A percentile compares a stretch with the other conserved stretches of the same genome.
Evolutionary conservation across 2,329 filamentous ascomycete genomes (phyloP).

Genomic region (Claviceps sp.): DNA sequence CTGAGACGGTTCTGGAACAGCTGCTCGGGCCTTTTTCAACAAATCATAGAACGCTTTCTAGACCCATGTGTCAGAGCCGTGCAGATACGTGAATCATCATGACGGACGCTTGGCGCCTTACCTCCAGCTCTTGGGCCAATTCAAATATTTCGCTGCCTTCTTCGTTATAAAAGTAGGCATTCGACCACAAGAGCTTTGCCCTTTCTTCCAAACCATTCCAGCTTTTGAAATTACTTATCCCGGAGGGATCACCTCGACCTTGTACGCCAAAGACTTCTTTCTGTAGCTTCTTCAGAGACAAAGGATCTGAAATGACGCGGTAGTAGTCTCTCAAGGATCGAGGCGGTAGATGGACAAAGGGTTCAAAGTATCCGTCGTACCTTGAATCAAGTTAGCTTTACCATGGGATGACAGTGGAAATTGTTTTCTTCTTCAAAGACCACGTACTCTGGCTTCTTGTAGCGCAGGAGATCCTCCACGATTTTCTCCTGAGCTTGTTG

Average conservation of each 20-base stretch:
- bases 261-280: conserved; percentile 64
- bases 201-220: conserved; percentile 76
- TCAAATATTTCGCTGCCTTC: conserved; percentile 76
- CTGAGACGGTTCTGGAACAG: conserved; percentile 57
- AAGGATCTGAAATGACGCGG: conserved; percentile 64
- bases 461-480: conserved; percentile 59
- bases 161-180: conserved; percentile 82
- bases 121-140: conserved; percentile 68
- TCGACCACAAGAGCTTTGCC: conserved; percentile 70
- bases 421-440: neutral
- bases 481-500: conserved; percentile 82
- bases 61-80: conserved; percentile 6
- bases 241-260: conserved; percentile 51
- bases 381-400: conserved; percentile 27
- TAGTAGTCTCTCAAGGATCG: conserved; percentile 76
- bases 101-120: conserved; percentile 20
- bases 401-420: too few species aligned
- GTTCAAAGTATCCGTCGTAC: conserved; percentile 55
- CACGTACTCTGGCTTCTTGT: conserved; percentile 49
- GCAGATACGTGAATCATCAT: neutral
- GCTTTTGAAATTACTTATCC: conserved; percentile 56
- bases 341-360: conserved; percentile 67
- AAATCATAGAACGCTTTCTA: conserved; percentile 57
- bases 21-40: conserved; percentile 57
- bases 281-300: conserved; percentile 65